These are phyloP conservation scores for Phytophthora pisi DNA, from an alignment of 352 stramenopile genomes.

Conservation along the genomic window DNA sequence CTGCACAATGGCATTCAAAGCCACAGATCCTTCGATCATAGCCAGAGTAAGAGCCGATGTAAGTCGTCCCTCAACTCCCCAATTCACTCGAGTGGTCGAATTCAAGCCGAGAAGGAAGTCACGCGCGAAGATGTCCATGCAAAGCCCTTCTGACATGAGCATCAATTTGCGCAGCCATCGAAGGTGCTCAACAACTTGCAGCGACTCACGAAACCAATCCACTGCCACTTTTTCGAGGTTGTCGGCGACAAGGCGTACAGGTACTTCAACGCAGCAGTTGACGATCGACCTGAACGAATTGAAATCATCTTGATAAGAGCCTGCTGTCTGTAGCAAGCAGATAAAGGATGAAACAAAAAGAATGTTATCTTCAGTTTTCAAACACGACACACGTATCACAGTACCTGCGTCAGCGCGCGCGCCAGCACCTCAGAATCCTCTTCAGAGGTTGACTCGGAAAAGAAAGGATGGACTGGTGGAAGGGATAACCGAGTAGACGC, in stretches of 20 bases:
- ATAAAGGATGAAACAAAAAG: not conserved
- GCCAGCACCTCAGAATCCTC: constrained; percentile 31
- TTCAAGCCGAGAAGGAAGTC: constrained; percentile 56
- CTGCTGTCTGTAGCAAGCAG: constrained; percentile 15
- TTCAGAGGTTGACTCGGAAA: constrained; percentile 23
- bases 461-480: constrained; percentile 38
- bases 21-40: constrained; percentile 59
- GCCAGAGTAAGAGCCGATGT: constrained; percentile 57
- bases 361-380: no score
- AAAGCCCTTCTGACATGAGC: constrained; percentile 78
- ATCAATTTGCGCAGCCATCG: constrained; percentile 67
- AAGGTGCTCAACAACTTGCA: constrained; percentile 56
- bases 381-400: not conserved
- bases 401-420: constrained; percentile 27
- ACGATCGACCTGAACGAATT: constrained; percentile 55
- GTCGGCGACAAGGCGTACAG: constrained; percentile 42
- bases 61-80: constrained; percentile 50
- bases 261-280: constrained; percentile 44
- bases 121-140: constrained; percentile 72
- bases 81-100: constrained; percentile 52
- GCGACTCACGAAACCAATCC: constrained; percentile 44
- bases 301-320: constrained; percentile 19
- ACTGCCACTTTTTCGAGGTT: constrained; percentile 57
- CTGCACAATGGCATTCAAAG: constrained; percentile 24
- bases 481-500: constrained; percentile 24